These are phyloP conservation scores for Kuraishia ogatae DNA, from an alignment of 805 yeast species.

Conservation along the genomic window DNA sequence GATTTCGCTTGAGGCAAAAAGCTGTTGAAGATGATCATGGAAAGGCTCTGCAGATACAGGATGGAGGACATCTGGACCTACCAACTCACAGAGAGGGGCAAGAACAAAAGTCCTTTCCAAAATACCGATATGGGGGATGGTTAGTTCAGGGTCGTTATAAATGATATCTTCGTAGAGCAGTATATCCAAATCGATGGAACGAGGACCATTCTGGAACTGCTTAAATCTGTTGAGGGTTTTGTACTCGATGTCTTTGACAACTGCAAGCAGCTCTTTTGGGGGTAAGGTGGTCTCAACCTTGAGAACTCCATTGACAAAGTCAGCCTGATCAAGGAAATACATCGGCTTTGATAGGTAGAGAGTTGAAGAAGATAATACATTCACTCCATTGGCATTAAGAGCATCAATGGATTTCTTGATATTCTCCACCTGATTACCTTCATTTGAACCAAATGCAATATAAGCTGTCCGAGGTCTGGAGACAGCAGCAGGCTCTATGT, in stretches of 20 bases:
- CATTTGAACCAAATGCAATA: constrained; percentile 86
- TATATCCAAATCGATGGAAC: constrained; percentile 86
- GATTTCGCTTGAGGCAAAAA: constrained; percentile 16
- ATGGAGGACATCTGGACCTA: constrained; percentile 58
- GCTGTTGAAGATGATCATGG: constrained; percentile 53
- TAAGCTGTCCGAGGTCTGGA: constrained; percentile 41
- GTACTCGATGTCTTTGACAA: constrained; percentile 74
- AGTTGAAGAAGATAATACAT: constrained; percentile 58
- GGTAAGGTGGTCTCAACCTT: constrained; percentile 49
- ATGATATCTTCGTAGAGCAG: constrained; percentile 56
- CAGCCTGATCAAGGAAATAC: constrained; percentile 76
- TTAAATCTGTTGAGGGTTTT: constrained; percentile 62
- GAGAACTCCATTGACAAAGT: constrained; percentile 78
- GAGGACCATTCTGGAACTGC: constrained; percentile 81
- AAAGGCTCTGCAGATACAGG: constrained; percentile 85
- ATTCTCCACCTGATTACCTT: constrained; percentile 62
- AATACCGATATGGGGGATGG: constrained; percentile 83
- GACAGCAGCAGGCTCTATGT: too few species aligned
- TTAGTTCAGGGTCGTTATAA: constrained; percentile 48
- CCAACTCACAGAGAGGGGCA: constrained; percentile 77
- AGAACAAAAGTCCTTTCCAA: constrained; percentile 85
- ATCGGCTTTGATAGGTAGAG: constrained; percentile 87
- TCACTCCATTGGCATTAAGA: constrained; percentile 32
- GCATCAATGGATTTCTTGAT: constrained; percentile 46
- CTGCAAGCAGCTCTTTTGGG: constrained; percentile 56